Evolutionary conservation across 2,329 filamentous ascomycete species (phyloP).

Genomic region (Talaromyces sp.): DNA sequence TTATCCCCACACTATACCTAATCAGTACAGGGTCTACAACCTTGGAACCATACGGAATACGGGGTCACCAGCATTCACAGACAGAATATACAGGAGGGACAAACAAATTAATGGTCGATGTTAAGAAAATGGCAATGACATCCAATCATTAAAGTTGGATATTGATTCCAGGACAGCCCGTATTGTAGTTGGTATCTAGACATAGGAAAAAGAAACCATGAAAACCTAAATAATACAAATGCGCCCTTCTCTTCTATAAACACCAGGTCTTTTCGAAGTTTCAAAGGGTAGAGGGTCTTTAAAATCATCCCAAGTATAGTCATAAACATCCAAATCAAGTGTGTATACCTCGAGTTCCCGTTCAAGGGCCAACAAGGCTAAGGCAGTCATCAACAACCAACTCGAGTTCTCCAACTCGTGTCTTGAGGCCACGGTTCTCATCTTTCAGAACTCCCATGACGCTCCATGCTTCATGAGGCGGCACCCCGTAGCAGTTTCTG

Average conservation of each 20-base stretch:
- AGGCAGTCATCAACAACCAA: conserved; percentile 60
- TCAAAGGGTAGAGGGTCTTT: background rate
- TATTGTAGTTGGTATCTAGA: background rate
- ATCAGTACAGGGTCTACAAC: conserved; percentile 2
- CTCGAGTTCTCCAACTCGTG: conserved; percentile 57
- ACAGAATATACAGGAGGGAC: background rate
- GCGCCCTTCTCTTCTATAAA: conserved; percentile 13
- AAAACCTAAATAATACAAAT: background rate
- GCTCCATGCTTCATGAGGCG: conserved; percentile 55
- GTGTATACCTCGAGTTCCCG: background rate
- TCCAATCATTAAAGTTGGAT: background rate
- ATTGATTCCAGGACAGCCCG: background rate
- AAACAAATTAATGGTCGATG: background rate
- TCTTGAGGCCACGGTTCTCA: conserved; percentile 58
- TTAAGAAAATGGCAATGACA: background rate
- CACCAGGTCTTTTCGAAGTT: conserved; percentile 11
- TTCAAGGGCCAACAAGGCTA: conserved; percentile 50
- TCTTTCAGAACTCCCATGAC: conserved; percentile 55
- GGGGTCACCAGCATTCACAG: background rate
- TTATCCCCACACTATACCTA: conserved; percentile 21
- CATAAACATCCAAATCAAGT: background rate
- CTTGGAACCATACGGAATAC: background rate
- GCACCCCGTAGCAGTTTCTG: conserved; percentile 44
- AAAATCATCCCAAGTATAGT: conserved; percentile 2
- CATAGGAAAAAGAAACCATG: background rate